Conservation (phyloP, 169 alveolate species). For the Eimeria nieschulzi region DNA sequence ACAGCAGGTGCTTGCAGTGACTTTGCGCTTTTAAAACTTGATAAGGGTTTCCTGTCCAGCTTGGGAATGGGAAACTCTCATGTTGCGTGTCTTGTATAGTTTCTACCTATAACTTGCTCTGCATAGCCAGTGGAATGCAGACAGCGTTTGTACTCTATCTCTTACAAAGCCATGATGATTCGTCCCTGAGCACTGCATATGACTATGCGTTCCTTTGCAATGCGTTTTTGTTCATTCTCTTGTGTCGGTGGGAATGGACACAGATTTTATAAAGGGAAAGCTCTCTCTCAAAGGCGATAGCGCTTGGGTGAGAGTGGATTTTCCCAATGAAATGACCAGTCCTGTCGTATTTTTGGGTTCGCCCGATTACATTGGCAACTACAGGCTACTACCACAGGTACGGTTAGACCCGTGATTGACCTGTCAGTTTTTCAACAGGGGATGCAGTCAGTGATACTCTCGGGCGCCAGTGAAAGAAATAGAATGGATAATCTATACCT, state of each 20-base stretch:
- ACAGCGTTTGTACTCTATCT: not conserved
- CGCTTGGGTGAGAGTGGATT: conserved; percentile 44
- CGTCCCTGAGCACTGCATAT: not conserved
- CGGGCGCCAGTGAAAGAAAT: not conserved
- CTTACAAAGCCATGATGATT: not conserved
- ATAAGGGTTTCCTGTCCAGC: no score
- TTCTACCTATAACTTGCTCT: no score
- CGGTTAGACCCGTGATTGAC: not conserved
- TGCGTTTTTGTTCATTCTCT: no score
- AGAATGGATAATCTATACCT: no score
- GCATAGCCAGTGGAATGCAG: no score
- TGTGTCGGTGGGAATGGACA: not conserved
- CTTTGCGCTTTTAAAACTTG: no score
- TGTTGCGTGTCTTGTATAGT: no score
- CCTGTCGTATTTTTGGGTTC: conserved; percentile 56
- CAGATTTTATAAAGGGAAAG: conserved; percentile 57
- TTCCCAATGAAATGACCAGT: not conserved
- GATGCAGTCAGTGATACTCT: not conserved
- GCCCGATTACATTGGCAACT: conserved; percentile 55
- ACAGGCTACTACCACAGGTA: conserved; percentile 40
- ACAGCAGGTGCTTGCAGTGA: conserved; percentile 18
- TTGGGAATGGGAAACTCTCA: no score
- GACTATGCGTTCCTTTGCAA: not conserved
- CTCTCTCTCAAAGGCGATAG: conserved; percentile 46
- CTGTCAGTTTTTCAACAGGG: not conserved